Base-by-base conservation (phyloP, 257 asterid species). In the Ocimum tenuiflorum region DNA sequence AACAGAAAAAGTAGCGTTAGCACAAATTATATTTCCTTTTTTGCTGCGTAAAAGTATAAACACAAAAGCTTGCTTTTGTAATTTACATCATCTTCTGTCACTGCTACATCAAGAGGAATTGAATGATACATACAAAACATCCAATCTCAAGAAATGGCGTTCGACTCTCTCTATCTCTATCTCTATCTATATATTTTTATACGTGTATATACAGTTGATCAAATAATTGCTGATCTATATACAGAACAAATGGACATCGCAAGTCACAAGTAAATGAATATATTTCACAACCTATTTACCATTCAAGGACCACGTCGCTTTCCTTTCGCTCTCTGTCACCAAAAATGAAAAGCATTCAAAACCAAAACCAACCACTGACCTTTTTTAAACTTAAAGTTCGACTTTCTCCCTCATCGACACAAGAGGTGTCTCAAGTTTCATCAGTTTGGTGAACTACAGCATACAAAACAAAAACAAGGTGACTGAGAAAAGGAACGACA, bases 361-460 rank as follows among this genome's bases (percentile, higher is more conserved):
- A 49, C 60, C 17, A 54, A 52, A 51, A 15, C 42, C 7, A 39
- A 68, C 41, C 14, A 69, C 79, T 78, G 42, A 81, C 83, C 81
- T 68, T 76, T 42, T 9, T 48, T 35, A 2, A 35, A 59, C 29
- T 69, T 70, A 76, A 60, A 75, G 71, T 70, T 80, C 77, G 8
- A 78, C 47, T 62, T 24, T 73, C 70, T 77, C 80, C 75, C 81
- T 65, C 54, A 70, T 53, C 27, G 83, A 72, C 75, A 77, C 35
- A 18, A 57, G 56, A 39, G 89, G 91, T 10, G 72, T 83, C 65
- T 85, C 89, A 8, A 49, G 73, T 76, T 85, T 81, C 97, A 92
- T 87, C 95, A 92, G 73, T 75, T 89, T 92, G 80, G 89, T 89
- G 80, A 87, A 92, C 98, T 92, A 13, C 1, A 46, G 18, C 43